Evolutionary conservation across 106 monocot species (phyloP).

Genomic region (Platanthera guangdongensis): DNA sequence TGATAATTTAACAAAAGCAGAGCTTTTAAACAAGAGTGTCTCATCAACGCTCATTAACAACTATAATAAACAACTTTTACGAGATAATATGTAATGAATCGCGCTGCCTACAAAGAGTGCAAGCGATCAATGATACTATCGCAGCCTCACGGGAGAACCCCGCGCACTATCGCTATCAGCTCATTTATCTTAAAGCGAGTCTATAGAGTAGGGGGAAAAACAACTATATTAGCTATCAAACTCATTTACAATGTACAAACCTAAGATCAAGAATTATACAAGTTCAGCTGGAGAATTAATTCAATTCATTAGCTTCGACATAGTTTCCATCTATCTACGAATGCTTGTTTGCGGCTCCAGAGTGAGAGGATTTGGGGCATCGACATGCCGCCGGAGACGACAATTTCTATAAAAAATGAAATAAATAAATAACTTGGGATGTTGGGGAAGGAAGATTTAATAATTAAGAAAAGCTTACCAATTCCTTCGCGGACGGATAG

Average conservation of each 20-base stretch:
- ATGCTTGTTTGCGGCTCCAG: slow-evolving; percentile 30
- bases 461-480: slow-evolving; percentile 24
- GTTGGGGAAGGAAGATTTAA: neutral
- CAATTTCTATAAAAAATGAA: slow-evolving; percentile 43
- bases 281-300: neutral
- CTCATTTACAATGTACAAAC: slow-evolving; percentile 16
- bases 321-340: slow-evolving; percentile 36
- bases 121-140: too few species aligned
- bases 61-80: too few species aligned
- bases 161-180: too few species aligned
- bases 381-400: slow-evolving; percentile 72
- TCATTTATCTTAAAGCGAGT: too few species aligned
- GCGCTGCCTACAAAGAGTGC: too few species aligned
- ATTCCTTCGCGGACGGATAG: slow-evolving; percentile 91
- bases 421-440: neutral
- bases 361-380: slow-evolving; percentile 70
- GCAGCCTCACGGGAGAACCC: too few species aligned
- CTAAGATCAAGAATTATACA: slow-evolving; percentile 2
- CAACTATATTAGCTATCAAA: neutral
- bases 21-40: too few species aligned
- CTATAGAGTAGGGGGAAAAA: too few species aligned
- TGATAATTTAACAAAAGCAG: too few species aligned
- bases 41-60: too few species aligned
- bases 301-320: slow-evolving; percentile 26
- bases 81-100: too few species aligned